These are phyloP conservation scores for Colletotrichum cereale DNA, from an alignment of 2,329 filamentous ascomycete species.

Conservation along the genomic window DNA sequence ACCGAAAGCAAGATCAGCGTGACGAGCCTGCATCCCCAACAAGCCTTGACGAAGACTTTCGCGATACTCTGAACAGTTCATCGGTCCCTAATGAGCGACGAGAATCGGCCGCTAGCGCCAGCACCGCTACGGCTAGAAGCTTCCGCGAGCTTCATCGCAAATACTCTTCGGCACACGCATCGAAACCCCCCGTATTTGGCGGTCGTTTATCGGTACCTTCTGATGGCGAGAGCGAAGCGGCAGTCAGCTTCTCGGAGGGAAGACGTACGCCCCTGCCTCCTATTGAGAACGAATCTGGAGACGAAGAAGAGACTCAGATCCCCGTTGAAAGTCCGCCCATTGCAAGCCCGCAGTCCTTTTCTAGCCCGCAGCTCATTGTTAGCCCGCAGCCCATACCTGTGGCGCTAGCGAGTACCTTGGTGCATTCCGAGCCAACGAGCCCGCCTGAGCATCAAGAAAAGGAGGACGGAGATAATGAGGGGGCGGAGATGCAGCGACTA, in stretches of 20 bases:
- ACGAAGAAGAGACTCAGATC: slow-evolving; percentile 34
- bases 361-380: slow-evolving; percentile 16
- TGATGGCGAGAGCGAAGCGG: slow-evolving; percentile 71
- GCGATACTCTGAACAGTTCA: slow-evolving; percentile 61
- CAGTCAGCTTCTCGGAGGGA: slow-evolving; percentile 71
- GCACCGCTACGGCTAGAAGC: slow-evolving; percentile 75
- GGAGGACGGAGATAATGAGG: slow-evolving; percentile 43
- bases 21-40: slow-evolving; percentile 55
- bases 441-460: slow-evolving; percentile 19
- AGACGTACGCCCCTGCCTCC: slow-evolving; percentile 67
- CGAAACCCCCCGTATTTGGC: slow-evolving; percentile 55
- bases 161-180: slow-evolving; percentile 66
- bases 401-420: slow-evolving; percentile 1
- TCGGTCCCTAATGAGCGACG: slow-evolving; percentile 64
- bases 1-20: slow-evolving; percentile 66
- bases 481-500: slow-evolving; percentile 45
- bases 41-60: slow-evolving; percentile 57
- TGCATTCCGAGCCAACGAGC: slow-evolving; percentile 3
- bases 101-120: slow-evolving; percentile 73
- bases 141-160: slow-evolving; percentile 73
- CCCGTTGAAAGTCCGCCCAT: neutral
- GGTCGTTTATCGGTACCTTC: slow-evolving; percentile 62
- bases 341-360: slow-evolving; percentile 10
- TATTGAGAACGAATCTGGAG: slow-evolving; percentile 57
- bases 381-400: slow-evolving; percentile 20